Evolutionary conservation across 2,329 filamentous ascomycete species (phyloP), one percentile per base, ranked within the genome.

Genomic region (Fusarium circinatum): DNA sequence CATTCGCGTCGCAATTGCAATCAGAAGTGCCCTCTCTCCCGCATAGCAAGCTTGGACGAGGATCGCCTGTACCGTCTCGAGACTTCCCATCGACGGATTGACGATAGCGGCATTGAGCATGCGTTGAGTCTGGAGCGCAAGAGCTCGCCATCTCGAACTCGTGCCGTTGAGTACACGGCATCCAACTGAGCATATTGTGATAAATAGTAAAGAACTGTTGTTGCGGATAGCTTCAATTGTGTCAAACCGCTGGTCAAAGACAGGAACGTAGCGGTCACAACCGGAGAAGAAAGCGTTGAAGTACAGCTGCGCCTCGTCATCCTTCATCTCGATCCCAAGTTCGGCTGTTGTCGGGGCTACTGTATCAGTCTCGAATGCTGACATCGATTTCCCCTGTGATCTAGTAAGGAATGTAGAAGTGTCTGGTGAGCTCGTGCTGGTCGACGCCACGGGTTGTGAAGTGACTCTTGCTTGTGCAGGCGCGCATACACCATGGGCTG

Each of bases 251-350:
- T 47, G 51, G 18, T 70, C 65, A 14, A 70, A 70, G 0, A 70
- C 30, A 12, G 67, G 67, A 13, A 70, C 67, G 0, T 70, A 70
- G 17, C 65, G 67, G 2, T 70, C 51, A 4, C 67, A 70, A 2
- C 67, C 67, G 1, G 67, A 70, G 18, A 70, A 70, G 30, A 70
- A 70, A 8, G 67, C 45, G 4, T 59, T 59, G 10, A 65, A 70
- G 7, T 70, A 70, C 6, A 70, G 7, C n/a, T 30, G 45, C 1
- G 65, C 51, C n/a, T 70, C 65, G 6, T 59, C 24, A 1, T 26
- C 17, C 17, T 26, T 32, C 1, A 70, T 24, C 0, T 59, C 65
- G 4, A 10, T 17, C 18, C 34, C 61, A 18, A 28, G 45, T 20
- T 70, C 48, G 0, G 58, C 45, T 2, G 36, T 26, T n/a, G 51